Percentiles rank a stretch among this genome's conserved stretches.
Evolutionary conservation across 2,329 filamentous ascomycete species (phyloP).

Genomic region (Fusarium avenaceum): DNA sequence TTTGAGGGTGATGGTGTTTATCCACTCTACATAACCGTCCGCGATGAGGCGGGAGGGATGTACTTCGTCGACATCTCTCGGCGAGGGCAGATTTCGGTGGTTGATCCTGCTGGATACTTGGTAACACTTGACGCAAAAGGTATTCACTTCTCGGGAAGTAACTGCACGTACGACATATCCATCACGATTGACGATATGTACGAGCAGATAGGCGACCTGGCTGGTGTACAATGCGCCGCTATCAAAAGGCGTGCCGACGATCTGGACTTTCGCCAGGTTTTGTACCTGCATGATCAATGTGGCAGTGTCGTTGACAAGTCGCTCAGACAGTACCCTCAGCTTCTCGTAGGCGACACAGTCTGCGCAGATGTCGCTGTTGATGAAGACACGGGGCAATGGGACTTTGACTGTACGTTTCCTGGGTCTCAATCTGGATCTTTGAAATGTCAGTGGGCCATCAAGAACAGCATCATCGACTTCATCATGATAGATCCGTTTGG

Average conservation of each 20-base stretch:
- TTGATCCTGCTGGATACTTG: conserved; percentile 50
- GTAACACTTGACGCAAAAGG: conserved; percentile 53
- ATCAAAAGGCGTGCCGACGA: conserved; percentile 44
- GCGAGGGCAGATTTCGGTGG: conserved; percentile 51
- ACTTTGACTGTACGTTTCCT: conserved; percentile 56
- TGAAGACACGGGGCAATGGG: conserved; percentile 50
- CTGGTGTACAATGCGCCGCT: conserved; percentile 51
- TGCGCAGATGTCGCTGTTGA: conserved; percentile 51
- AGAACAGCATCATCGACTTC: conserved; percentile 52
- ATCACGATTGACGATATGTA: conserved; percentile 53
- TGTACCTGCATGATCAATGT: conserved; percentile 56
- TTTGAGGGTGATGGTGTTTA: conserved; percentile 52
- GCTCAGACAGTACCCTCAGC: conserved; percentile 49
- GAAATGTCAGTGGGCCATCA: conserved; percentile 52
- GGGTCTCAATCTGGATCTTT: conserved; percentile 49
- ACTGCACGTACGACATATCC: conserved; percentile 53
- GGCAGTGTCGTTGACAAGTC: conserved; percentile 47
- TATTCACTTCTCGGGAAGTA: conserved; percentile 53
- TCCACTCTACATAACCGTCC: conserved; percentile 53
- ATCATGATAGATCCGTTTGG: conserved; percentile 54
- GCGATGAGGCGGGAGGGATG: conserved; percentile 48
- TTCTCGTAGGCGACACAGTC: conserved; percentile 51
- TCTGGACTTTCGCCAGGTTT: conserved; percentile 50
- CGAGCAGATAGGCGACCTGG: conserved; percentile 51
- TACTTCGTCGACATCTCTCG: conserved; percentile 55